A percentile compares a stretch with the other conserved stretches of the same genome.
Conservation (phyloP, 2,329 filamentous ascomycete species). For the Fusarium redolens region DNA sequence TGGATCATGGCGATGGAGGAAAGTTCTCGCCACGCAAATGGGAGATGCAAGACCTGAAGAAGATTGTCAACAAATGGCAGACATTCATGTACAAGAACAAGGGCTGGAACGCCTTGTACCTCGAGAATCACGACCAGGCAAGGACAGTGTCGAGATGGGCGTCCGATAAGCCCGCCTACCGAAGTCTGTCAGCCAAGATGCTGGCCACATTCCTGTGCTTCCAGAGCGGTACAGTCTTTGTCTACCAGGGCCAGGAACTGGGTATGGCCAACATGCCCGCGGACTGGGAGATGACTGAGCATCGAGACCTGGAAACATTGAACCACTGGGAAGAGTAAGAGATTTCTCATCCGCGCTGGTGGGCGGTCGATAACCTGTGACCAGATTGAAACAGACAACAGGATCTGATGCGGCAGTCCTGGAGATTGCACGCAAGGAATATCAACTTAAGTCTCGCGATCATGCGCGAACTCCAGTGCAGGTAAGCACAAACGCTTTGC, state of each 20-base stretch:
- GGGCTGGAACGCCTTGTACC: slow-evolving; percentile 69
- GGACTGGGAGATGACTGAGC: slow-evolving; percentile 60
- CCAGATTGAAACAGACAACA: slow-evolving; percentile 5
- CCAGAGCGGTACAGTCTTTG: slow-evolving; percentile 61
- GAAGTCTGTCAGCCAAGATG: slow-evolving; percentile 61
- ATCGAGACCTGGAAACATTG: slow-evolving; percentile 47
- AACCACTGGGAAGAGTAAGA: slow-evolving; percentile 35
- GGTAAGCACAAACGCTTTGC: background rate
- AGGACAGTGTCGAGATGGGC: slow-evolving; percentile 64
- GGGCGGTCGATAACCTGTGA: background rate
- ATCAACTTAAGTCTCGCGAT: slow-evolving; percentile 31
- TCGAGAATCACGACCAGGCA: slow-evolving; percentile 73
- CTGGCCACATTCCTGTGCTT: slow-evolving; percentile 57
- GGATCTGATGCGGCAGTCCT: slow-evolving; percentile 1
- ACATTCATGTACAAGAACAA: slow-evolving; percentile 55
- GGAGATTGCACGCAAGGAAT: slow-evolving; percentile 23
- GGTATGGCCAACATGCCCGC: slow-evolving; percentile 66
- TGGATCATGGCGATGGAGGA: slow-evolving; percentile 60
- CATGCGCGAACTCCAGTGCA: slow-evolving; percentile 30
- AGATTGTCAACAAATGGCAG: slow-evolving; percentile 56
- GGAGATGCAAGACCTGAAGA: slow-evolving; percentile 33
- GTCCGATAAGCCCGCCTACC: slow-evolving; percentile 42
- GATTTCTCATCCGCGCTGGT: accelerated
- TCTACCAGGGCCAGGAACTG: slow-evolving; percentile 72
- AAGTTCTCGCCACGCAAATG: slow-evolving; percentile 31